Evolutionary conservation across 257 asterid species (phyloP).

Genomic region (Fraxinus americana): DNA sequence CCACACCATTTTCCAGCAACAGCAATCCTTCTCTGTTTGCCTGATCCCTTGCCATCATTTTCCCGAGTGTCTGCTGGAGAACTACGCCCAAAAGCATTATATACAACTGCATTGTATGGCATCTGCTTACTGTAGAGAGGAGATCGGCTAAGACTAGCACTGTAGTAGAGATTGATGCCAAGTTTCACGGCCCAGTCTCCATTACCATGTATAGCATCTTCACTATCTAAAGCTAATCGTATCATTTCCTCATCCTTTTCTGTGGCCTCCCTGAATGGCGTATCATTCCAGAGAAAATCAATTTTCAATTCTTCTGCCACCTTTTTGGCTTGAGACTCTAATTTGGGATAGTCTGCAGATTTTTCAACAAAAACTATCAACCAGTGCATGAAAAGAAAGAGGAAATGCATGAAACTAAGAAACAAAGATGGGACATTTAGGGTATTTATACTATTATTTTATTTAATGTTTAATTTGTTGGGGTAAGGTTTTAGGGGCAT

Average conservation of each 20-base stretch:
- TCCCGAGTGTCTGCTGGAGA: conserved; percentile 43
- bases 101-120: conserved; percentile 78
- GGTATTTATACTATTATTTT: background rate
- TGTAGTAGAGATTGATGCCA: conserved; percentile 89
- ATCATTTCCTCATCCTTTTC: conserved; percentile 69
- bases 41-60: conserved; percentile 41
- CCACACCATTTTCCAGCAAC: conserved; percentile 99
- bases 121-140: conserved; percentile 94
- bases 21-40: conserved; percentile 68
- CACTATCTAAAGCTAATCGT: conserved; percentile 69
- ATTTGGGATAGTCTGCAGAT: conserved; percentile 78
- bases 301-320: conserved; percentile 73
- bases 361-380: conserved; percentile 18
- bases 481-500: background rate
- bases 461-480: background rate
- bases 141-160: conserved; percentile 92
- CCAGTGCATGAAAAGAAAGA: conserved; percentile 7
- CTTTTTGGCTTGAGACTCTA: conserved; percentile 77
- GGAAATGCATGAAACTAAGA: background rate
- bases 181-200: conserved; percentile 98
- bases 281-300: conserved; percentile 52
- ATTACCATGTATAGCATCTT: conserved; percentile 83
- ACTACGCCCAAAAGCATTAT: conserved; percentile 78
- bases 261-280: conserved; percentile 65
- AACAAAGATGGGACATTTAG: background rate